These are phyloP conservation scores for Paracamarosporium sp. DNA, from an alignment of 2,329 filamentous ascomycete species.

Conservation along the genomic window DNA sequence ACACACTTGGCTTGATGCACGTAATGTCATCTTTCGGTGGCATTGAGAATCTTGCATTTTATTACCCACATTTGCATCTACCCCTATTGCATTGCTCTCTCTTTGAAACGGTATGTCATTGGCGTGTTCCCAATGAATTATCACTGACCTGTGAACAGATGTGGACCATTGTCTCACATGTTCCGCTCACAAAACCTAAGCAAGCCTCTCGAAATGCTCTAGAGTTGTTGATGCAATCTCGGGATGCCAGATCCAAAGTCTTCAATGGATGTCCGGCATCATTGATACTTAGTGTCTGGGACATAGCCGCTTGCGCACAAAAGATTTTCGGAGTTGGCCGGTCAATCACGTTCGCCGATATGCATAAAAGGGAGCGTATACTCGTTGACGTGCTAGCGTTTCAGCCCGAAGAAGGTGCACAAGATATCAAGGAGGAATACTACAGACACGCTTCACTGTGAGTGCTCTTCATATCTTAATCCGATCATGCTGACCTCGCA, in stretches of 20 bases:
- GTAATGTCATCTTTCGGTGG: constrained; percentile 26
- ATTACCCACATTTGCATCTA: constrained; percentile 27
- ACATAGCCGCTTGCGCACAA: constrained; percentile 21
- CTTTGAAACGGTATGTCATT: constrained; percentile 18
- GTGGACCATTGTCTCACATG: constrained; percentile 18
- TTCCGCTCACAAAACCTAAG: constrained; percentile 18
- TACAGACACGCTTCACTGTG: constrained; percentile 14
- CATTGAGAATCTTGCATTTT: constrained; percentile 21
- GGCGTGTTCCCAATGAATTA: not conserved
- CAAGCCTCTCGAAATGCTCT: constrained; percentile 21
- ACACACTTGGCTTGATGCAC: constrained; percentile 22
- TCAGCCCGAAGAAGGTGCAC: constrained; percentile 15
- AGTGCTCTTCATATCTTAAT: not conserved
- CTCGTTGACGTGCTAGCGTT: constrained; percentile 21
- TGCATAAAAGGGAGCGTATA: constrained; percentile 25
- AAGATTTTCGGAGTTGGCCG: constrained; percentile 12
- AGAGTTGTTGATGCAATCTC: constrained; percentile 18
- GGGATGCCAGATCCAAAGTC: constrained; percentile 13
- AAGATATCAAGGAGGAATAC: constrained; percentile 12
- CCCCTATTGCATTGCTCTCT: constrained; percentile 17
- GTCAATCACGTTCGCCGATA: constrained; percentile 9
- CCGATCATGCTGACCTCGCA: not conserved
- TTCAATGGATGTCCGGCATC: constrained; percentile 21
- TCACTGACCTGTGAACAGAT: constrained; percentile 5
- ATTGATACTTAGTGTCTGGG: constrained; percentile 22